Evolutionary conservation across 108 stramenopile species (phyloP).

Genomic region (Asterionellopsis glacialis): DNA sequence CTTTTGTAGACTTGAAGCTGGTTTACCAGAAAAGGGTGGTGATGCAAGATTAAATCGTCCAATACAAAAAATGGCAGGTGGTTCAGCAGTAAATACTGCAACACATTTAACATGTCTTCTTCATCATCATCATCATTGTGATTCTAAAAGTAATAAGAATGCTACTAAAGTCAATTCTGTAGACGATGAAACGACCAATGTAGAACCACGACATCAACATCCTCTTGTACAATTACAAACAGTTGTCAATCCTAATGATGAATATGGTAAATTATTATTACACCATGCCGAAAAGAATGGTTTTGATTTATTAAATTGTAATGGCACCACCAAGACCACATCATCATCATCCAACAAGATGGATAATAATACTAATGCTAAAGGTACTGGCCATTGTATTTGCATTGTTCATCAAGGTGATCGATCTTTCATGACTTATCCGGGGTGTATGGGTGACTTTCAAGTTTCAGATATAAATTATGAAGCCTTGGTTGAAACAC

Average conservation of each 20-base stretch:
- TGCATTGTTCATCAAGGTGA: constrained; percentile 65
- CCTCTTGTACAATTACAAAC: constrained; percentile 46
- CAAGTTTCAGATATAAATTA: constrained; percentile 38
- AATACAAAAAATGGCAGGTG: constrained; percentile 55
- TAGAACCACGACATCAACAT: too few relatives aligned
- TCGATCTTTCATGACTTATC: constrained; percentile 73
- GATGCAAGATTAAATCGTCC: constrained; percentile 61
- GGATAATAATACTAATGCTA: constrained; percentile 10
- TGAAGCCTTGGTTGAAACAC: constrained; percentile 10
- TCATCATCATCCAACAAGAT: constrained; percentile 15
- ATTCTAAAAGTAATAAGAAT: constrained; percentile 17
- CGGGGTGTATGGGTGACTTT: constrained; percentile 60
- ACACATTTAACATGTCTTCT: constrained; percentile 57
- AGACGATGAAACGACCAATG: neutral
- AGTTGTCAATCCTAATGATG: constrained; percentile 63
- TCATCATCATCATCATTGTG: constrained; percentile 3
- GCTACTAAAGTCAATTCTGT: neutral
- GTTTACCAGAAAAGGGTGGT: constrained; percentile 50
- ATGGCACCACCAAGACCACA: too few relatives aligned
- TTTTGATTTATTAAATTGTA: constrained; percentile 56
- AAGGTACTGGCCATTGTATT: constrained; percentile 67
- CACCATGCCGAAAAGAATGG: constrained; percentile 44
- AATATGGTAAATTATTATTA: constrained; percentile 52
- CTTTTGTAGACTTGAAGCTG: constrained; percentile 51
- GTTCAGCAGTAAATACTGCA: constrained; percentile 68